phyloP scores from a whole-genome alignment of 192 early-diverging fungal species.

The Coemansia sp. region DNA sequence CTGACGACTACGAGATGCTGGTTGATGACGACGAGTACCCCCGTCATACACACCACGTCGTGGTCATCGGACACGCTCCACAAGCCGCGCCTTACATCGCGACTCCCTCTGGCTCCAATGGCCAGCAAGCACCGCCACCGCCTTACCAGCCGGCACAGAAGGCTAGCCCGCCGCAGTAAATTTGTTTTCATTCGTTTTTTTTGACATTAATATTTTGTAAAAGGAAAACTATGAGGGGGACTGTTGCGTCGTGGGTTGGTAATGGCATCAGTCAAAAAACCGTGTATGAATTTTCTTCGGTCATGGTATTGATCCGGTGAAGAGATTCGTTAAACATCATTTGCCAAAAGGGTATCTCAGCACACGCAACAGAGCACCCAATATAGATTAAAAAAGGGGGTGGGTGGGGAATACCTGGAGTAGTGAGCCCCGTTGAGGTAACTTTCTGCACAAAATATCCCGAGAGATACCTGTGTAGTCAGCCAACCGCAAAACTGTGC shows the following conservation, averaged over 20 bases:
- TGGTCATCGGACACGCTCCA: conserved; percentile 28
- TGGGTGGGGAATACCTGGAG: conserved; percentile 51
- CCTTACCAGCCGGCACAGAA: conserved; percentile 31
- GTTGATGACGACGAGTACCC: conserved; percentile 39
- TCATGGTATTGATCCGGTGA: conserved; percentile 51
- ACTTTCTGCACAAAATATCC: conserved; percentile 7
- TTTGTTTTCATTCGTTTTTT: neutral
- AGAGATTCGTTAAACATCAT: conserved; percentile 56
- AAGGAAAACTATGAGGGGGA: neutral
- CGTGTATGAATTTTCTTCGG: conserved; percentile 30
- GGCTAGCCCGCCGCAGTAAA: conserved; percentile 2
- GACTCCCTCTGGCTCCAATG: neutral
- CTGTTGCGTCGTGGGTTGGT: neutral
- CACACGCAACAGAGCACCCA: neutral
- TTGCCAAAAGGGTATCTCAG: conserved; percentile 7
- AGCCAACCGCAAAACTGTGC: conserved; percentile 56
- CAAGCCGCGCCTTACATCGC: neutral
- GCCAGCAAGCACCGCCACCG: conserved; percentile 30
- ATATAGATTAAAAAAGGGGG: conserved; percentile 26
- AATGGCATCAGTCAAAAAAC: conserved; percentile 44
- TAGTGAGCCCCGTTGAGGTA: conserved; percentile 58
- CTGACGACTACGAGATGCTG: conserved; percentile 51
- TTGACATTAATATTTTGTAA: neutral
- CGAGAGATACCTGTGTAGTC: neutral
- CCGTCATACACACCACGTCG: conserved; percentile 35